These are phyloP conservation scores for Phaeosphaeria sp. DNA, from an alignment of 2,329 filamentous ascomycete species.

Conservation along the genomic window DNA sequence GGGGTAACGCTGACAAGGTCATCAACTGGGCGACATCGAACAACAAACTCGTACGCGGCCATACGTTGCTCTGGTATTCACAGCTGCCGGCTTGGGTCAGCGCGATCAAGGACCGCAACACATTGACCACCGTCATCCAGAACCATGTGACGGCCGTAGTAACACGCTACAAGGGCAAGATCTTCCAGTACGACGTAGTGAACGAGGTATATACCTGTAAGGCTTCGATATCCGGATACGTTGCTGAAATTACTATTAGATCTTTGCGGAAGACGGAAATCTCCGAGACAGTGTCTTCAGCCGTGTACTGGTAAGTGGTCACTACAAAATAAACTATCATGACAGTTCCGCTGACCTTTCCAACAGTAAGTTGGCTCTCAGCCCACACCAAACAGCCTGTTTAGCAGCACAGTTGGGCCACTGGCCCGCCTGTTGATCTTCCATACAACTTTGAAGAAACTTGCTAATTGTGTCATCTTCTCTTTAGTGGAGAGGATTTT, in stretches of 20 bases:
- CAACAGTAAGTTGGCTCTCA: too few relatives aligned
- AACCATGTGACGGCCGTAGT: conserved; percentile 1
- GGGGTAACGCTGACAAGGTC: conserved; percentile 9
- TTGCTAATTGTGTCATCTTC: too few relatives aligned
- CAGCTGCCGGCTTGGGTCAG: not conserved
- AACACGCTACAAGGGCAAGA: conserved; percentile 3
- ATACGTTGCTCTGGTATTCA: conserved; percentile 12
- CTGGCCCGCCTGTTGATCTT: too few relatives aligned
- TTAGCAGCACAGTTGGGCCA: too few relatives aligned
- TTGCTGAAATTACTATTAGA: not conserved
- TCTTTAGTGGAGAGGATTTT: conserved; percentile 70
- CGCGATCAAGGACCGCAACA: conserved; percentile 1
- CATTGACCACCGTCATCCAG: conserved; percentile 1
- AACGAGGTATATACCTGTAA: not conserved
- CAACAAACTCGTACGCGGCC: conserved; percentile 15
- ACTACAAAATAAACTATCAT: too few relatives aligned
- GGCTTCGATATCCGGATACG: not conserved
- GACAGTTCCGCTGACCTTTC: too few relatives aligned
- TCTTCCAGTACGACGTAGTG: conserved; percentile 1
- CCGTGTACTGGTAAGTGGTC: not conserved
- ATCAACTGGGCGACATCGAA: conserved; percentile 16
- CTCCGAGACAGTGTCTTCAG: conserved; percentile 1
- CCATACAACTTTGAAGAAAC: too few relatives aligned
- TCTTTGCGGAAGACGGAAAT: not conserved
- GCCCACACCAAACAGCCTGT: too few relatives aligned